These are phyloP conservation scores for Metschnikowia matae DNA, from an alignment of 805 yeast species.

Conservation along the genomic window DNA sequence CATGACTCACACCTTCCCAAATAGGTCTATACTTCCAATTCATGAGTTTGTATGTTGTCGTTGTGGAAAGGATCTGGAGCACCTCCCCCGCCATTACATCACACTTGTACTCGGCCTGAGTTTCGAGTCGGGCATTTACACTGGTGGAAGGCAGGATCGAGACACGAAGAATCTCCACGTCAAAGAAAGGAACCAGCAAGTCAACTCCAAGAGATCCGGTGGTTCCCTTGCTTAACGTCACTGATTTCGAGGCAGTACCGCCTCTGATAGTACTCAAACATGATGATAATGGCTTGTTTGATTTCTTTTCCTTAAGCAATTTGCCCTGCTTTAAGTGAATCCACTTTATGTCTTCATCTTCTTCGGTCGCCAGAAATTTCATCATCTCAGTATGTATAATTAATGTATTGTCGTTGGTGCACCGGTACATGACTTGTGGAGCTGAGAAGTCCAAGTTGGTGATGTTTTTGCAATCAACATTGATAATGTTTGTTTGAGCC, in stretches of 20 bases:
- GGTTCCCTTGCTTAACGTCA: neutral
- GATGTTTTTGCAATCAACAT: neutral
- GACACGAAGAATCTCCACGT: slow-evolving; percentile 1
- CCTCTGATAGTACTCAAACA: slow-evolving; percentile 9
- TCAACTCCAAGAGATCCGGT: neutral
- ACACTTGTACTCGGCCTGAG: slow-evolving; percentile 12
- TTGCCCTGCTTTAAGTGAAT: slow-evolving; percentile 10
- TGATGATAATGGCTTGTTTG: slow-evolving; percentile 6
- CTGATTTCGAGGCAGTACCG: slow-evolving; percentile 6
- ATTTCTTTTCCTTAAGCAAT: neutral
- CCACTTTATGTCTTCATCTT: slow-evolving; percentile 5
- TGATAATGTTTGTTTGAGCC: neutral
- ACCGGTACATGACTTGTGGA: neutral
- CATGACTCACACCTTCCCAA: neutral
- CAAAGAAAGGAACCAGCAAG: slow-evolving; percentile 2
- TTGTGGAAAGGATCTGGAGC: slow-evolving; percentile 8
- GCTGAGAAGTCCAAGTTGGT: neutral
- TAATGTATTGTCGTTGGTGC: neutral
- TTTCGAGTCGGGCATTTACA: neutral
- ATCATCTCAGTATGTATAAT: slow-evolving; percentile 5
- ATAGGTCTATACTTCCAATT: slow-evolving; percentile 9
- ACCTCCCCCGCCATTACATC: slow-evolving; percentile 6
- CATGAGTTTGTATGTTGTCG: slow-evolving; percentile 3
- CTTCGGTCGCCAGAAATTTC: neutral
- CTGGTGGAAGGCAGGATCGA: neutral